Evolutionary conservation across 2,329 filamentous ascomycete species (phyloP), one percentile per base, ranked within the genome.

Genomic region (Pseudonectria foliicola): DNA sequence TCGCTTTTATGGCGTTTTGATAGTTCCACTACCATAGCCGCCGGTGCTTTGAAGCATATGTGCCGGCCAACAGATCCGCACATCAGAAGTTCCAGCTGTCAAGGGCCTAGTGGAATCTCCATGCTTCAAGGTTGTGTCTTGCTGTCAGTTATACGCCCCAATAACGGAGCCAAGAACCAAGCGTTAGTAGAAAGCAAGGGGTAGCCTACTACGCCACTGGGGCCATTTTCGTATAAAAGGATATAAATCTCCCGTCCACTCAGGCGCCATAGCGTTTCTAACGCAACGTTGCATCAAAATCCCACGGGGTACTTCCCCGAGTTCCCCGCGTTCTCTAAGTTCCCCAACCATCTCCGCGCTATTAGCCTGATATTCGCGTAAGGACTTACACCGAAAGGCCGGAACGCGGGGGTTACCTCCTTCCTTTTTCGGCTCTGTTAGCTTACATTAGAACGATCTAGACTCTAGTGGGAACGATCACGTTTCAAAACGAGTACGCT

Each of bases 91-190:
- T 4, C 27, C 7, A 13, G n/a, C 12, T 28, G 8, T 10, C 10
- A 13, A 28, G 27, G 27, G 7, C 13, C 6, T 5, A 14, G 12
- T 14, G 26, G 27, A 5, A 21, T 21, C 18, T 21, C 8, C 5
- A 21, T 21, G n/a, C 27, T n/a, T 14, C 13, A 28, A 4, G 13
- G 13, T 28, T 28, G 10, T 11, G 13, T 8, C 13, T 27, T n/a
- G 5, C 27, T 14, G 27, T 10, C 27, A 15, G 26, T 28, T 28
- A 28, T 28, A 28, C 27, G 27, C 27, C 12, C 27, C 27, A 28
- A 28, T 28, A 28, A 28, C 27, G 27, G 27, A 28, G 27, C 27
- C 27, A 28, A 28, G 27, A 28, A n/a, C 27, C 27, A 28, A 28
- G 27, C 13, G 27, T 10, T 15, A 4, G 8, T 11, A 4, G 27